Evolutionary conservation across 2,329 filamentous ascomycete genomes (phyloP), one percentile per base, ranked within the genome.

Genomic region (Ophiocordyceps camponoti-floridani): DNA sequence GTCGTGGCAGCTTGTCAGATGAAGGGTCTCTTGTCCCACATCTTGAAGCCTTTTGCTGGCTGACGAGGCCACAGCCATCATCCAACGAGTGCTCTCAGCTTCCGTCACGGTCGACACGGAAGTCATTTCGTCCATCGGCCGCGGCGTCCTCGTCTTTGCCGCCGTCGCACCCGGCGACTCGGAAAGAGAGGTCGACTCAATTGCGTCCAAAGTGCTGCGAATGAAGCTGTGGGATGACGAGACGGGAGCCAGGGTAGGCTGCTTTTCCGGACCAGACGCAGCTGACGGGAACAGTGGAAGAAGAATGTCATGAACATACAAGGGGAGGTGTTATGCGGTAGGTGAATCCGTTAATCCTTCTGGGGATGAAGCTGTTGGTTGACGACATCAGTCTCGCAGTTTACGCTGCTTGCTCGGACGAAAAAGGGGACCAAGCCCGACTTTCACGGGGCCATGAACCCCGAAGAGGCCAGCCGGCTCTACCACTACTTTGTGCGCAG

Each of bases 401-500:
- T 98, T 58, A 98, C 91, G 2, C 74, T 98, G 10, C 73, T 94
- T 43, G 93, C 87, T 42, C 83, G 81, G 41, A 88, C 88, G n/a
- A 94, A 88, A 58, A 96, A 96, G 62, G 89, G 89, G 49, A 88
- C 79, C 58, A 96, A 94, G 61, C 93, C 91, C 31, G 84, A 93
- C 59, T 98, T 98, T 55, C 89, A 94, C 59, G 84, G 83, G 12
- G 88, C 91, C 6, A 80, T 89, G 48, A 76, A 76, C 42, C 80
- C 81, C 4, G 77, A 84, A 11, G 77, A 88, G 46, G 91, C 89
- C 23, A 84, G 78, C 54, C 73, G 73, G 48, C 69, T 96, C 7
- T 98, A 96, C 58, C 76, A 88, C 45, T 71, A 81, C 57, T 96
- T 98, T 65, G 77, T 88, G 53, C 66, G 74, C 43, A 84, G 82